Percentiles rank a stretch among this genome's conserved stretches.
These are phyloP conservation scores for Candida michaelii DNA, from an alignment of 805 yeast species.

Conservation along the genomic window DNA sequence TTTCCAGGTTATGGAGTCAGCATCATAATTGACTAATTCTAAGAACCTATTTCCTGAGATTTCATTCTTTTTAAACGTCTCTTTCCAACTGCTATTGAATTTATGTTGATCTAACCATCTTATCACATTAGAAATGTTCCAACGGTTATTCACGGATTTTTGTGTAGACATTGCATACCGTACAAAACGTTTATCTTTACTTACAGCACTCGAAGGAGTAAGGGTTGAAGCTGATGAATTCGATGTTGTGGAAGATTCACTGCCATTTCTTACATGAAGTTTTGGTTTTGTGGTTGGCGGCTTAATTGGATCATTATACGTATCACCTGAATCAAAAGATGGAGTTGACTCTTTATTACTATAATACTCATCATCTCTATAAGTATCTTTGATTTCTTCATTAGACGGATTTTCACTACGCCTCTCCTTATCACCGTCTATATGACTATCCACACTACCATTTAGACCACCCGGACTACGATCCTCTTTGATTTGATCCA, in stretches of 20 bases:
- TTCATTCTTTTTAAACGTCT: conserved; percentile 55
- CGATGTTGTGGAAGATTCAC: conserved; percentile 35
- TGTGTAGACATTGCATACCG: conserved; percentile 44
- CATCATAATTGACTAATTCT: conserved; percentile 65
- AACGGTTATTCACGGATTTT: conserved; percentile 40
- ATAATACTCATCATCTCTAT: not conserved
- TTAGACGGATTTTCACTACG: not conserved
- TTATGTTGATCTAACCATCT: conserved; percentile 68
- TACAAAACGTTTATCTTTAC: conserved; percentile 41
- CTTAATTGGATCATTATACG: not conserved
- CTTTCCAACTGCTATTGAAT: conserved; percentile 76
- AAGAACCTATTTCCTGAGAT: conserved; percentile 65
- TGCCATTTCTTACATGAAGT: conserved; percentile 27
- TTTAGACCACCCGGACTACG: no score
- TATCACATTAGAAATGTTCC: conserved; percentile 70
- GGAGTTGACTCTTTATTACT: not conserved
- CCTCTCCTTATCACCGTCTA: no score
- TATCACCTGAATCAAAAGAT: not conserved
- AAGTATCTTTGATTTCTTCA: not conserved
- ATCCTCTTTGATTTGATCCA: conserved; percentile 2
- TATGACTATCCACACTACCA: not conserved
- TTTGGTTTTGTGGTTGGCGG: conserved; percentile 1
- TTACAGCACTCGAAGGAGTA: conserved; percentile 26
- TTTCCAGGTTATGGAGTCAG: conserved; percentile 45
- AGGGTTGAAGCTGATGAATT: conserved; percentile 32